Conservation (phyloP, 768 basidiomycete species). For the Russula dissimulans region DNA sequence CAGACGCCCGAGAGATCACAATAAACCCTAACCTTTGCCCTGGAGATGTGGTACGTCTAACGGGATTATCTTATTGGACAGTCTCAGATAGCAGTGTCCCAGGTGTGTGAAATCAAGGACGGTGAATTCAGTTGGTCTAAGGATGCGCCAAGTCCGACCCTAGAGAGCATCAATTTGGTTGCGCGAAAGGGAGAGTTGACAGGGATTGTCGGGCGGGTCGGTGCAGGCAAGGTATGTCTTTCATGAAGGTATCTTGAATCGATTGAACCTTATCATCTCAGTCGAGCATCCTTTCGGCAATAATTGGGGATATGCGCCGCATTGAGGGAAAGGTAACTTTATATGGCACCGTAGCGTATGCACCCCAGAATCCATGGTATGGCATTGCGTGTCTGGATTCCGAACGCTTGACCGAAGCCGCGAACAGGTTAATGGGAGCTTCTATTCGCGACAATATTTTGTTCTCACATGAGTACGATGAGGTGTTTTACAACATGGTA, state of each 20-base stretch:
- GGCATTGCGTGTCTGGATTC: conserved; percentile 11
- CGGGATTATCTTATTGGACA: neutral
- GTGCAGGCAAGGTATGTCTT: conserved; percentile 68
- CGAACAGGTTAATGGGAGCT: conserved; percentile 67
- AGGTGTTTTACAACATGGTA: conserved; percentile 72
- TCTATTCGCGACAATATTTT: conserved; percentile 86
- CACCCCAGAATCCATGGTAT: conserved; percentile 80
- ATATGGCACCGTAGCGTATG: conserved; percentile 69
- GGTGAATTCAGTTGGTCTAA: conserved; percentile 81
- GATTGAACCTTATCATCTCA: conserved; percentile 23
- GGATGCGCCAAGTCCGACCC: conserved; percentile 44
- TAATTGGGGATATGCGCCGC: conserved; percentile 82
- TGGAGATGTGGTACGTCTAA: conserved; percentile 49
- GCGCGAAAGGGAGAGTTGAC: conserved; percentile 79
- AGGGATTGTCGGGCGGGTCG: conserved; percentile 82
- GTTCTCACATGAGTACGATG: conserved; percentile 85
- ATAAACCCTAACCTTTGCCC: conserved; percentile 32
- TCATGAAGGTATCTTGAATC: conserved; percentile 4
- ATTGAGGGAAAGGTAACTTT: conserved; percentile 63
- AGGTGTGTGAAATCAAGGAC: conserved; percentile 59
- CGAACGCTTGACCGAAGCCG: neutral
- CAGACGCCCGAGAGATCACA: conserved; percentile 57
- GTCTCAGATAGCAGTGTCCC: neutral
- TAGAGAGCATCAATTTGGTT: conserved; percentile 69
- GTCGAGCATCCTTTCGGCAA: conserved; percentile 69